These are phyloP conservation scores for Saxophila tyrrhenica DNA, from an alignment of 495 filamentous ascomycete species.

Conservation along the genomic window DNA sequence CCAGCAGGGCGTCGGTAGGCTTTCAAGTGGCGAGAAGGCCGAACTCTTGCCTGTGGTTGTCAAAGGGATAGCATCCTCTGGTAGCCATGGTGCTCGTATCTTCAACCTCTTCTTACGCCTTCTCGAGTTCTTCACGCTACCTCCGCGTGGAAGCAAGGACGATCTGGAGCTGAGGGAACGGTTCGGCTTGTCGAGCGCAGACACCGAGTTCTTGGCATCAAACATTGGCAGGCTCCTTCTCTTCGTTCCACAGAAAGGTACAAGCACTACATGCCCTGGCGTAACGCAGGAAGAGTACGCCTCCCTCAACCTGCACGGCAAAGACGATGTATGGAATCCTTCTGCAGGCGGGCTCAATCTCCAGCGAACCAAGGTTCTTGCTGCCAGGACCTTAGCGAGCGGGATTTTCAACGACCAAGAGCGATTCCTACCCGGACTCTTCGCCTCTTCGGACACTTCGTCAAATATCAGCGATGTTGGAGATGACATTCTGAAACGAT, in stretches of 20 bases:
- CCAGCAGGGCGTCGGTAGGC: conserved; percentile 68
- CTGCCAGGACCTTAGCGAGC: conserved; percentile 61
- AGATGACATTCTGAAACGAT: conserved; percentile 75
- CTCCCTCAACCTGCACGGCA: conserved; percentile 58
- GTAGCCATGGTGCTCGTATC: conserved; percentile 54
- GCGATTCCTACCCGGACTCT: conserved; percentile 69
- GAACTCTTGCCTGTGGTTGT: conserved; percentile 62
- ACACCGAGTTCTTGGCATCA: conserved; percentile 60
- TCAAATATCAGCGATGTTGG: conserved; percentile 68
- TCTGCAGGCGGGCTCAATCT: conserved; percentile 52
- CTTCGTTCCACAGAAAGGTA: conserved; percentile 29
- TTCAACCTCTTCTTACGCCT: conserved; percentile 78
- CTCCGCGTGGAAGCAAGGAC: conserved; percentile 63
- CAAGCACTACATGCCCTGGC: conserved; percentile 48
- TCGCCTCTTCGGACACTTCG: conserved; percentile 71
- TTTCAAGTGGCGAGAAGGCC: conserved; percentile 48
- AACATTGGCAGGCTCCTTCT: conserved; percentile 77
- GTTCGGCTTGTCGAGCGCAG: conserved; percentile 55
- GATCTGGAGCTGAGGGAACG: conserved; percentile 55
- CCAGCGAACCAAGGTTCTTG: conserved; percentile 55
- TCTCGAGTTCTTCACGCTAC: conserved; percentile 58
- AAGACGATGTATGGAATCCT: conserved; percentile 60
- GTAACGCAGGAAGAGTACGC: conserved; percentile 57
- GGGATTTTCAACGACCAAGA: conserved; percentile 73
- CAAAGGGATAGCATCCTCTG: conserved; percentile 51